Evolutionary conservation across 2,329 filamentous ascomycete genomes (phyloP), one percentile per base, ranked within the genome.

Genomic region (Claviceps arundinis): DNA sequence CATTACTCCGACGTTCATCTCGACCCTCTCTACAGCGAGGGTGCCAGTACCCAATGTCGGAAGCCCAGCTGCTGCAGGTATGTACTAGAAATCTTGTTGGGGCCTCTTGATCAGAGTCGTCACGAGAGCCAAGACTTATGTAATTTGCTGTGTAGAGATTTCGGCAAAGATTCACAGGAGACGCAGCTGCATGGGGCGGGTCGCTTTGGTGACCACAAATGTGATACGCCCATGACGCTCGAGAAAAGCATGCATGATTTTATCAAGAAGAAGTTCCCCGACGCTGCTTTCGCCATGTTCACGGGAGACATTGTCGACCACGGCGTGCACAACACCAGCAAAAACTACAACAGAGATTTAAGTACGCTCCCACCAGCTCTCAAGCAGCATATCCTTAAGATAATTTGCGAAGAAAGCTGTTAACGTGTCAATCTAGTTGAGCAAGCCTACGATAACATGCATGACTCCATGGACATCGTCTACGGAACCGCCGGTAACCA

Each of bases 1-100:
- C 78, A 82, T 58, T 76, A 76, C 61, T 78, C 74, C 14, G 78
- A 82, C 56, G 75, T 79, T 37, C 78, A 81, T 53, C 65, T 81
- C 50, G 78, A 82, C 56, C 72, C 71, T 4, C 65, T 70, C 11
- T 82, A 81, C 60, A 70, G 70, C 26, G 64, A 69, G 3, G 78
- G 78, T 0, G 68, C 74, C 11, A 78, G 70, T 57, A 70, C 72
- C 24, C 68, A 78, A 55, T 82, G 78, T 63, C 70, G 71, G 26
- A 78, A 79, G 60, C 75, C 75, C 2, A 77, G 80, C 51, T 82
- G 78, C 62, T 82, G 78, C 62, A 71, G 77, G 57, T 68, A 52
- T 19, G 26, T 37, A n/a, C 9, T 16, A 24, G 30, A 34, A 11
- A 34, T 34, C 30, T 34, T 11, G 0, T 34, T 11, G 3, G 30